These are phyloP conservation scores for Yamadazyma buinensis DNA, from an alignment of 1,139 yeast species.

Conservation along the genomic window DNA sequence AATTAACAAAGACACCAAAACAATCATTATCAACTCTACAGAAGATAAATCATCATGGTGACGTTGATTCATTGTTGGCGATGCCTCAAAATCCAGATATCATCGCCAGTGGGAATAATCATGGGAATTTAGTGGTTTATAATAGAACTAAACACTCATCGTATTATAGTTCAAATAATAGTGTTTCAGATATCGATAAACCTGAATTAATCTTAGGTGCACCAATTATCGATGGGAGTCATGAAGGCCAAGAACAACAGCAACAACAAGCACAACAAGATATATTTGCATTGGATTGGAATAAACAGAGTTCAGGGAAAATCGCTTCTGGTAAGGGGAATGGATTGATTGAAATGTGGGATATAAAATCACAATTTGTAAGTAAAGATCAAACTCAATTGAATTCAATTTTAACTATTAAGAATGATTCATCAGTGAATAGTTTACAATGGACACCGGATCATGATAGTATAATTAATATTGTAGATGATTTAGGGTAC, in stretches of 20 bases:
- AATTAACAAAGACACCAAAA: conserved; percentile 25
- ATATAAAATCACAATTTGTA: conserved; percentile 23
- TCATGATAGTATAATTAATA: conserved; percentile 54
- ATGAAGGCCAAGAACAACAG: conserved; percentile 3
- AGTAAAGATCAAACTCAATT: conserved; percentile 8
- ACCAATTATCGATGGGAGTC: conserved; percentile 4
- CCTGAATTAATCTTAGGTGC: conserved; percentile 25
- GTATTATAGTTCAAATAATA: conserved; percentile 26
- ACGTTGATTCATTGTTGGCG: conserved; percentile 38
- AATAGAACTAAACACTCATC: conserved; percentile 53
- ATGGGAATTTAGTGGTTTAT: conserved; percentile 40
- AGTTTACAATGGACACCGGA: conserved; percentile 58
- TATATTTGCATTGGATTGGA: conserved; percentile 46
- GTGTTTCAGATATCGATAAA: conserved; percentile 19
- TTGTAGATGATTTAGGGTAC: conserved; percentile 55
- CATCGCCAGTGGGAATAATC: conserved; percentile 39
- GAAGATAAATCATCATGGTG: conserved; percentile 42
- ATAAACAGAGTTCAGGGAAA: conserved; percentile 33
- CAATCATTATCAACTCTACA: conserved; percentile 32
- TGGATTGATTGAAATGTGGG: conserved; percentile 34
- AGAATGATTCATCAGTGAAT: conserved; percentile 45
- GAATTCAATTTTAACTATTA: conserved; percentile 4
- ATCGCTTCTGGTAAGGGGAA: conserved; percentile 34
- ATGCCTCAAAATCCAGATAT: conserved; percentile 47
- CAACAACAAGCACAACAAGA: no score